Evolutionary conservation across 768 basidiomycete genomes (phyloP).

Genomic region (Udeniomyces megalosporus): DNA sequence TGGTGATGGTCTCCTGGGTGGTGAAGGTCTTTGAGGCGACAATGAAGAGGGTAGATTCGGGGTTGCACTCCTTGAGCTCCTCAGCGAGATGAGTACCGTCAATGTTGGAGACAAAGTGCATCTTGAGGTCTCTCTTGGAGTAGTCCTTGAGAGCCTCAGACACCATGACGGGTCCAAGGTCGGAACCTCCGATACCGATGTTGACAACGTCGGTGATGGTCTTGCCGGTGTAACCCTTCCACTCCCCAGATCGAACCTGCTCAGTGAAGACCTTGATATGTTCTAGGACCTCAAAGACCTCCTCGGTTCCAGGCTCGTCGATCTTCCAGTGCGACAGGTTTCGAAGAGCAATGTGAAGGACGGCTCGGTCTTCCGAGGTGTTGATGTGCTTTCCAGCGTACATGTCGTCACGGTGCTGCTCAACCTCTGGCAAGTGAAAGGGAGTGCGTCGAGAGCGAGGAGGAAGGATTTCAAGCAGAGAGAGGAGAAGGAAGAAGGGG

Average conservation of each 20-base stretch:
- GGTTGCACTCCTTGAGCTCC: constrained; percentile 59
- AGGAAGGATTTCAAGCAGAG: background rate
- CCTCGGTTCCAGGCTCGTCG: constrained; percentile 58
- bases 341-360: constrained; percentile 84
- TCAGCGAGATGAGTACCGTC: constrained; percentile 96
- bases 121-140: constrained; percentile 68
- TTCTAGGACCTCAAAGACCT: constrained; percentile 64
- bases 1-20: constrained; percentile 98
- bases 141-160: constrained; percentile 92
- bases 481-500: background rate
- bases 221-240: constrained; percentile 98
- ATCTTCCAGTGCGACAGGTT: constrained; percentile 55
- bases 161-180: constrained; percentile 97
- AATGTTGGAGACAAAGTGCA: constrained; percentile 90
- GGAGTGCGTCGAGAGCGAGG: background rate
- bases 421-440: constrained; percentile 38
- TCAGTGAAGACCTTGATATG: constrained; percentile 88
- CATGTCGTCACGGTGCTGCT: constrained; percentile 77
- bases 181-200: constrained; percentile 97
- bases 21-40: constrained; percentile 99
- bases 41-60: constrained; percentile 90
- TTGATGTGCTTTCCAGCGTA: constrained; percentile 94
- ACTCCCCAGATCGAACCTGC: constrained; percentile 62
- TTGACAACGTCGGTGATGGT: constrained; percentile 87
- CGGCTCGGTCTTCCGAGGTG: constrained; percentile 93